A percentile compares a stretch with the other conserved stretches of the same genome.
Conservation (phyloP, 2,329 filamentous ascomycete genomes). For the Hypoxylon sp. region DNA sequence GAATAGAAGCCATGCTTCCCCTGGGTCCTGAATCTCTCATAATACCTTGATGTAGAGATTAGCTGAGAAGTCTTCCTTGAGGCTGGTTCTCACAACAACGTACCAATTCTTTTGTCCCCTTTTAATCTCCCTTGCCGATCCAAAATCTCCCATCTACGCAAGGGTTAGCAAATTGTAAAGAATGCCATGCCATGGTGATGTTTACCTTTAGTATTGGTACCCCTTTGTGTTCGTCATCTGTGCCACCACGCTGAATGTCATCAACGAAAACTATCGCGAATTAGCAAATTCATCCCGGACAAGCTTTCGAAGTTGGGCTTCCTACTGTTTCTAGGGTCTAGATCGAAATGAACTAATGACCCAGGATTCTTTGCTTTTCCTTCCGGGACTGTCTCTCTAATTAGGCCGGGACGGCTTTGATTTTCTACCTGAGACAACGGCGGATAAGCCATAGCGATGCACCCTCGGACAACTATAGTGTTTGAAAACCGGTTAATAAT, state of each 20-base stretch:
- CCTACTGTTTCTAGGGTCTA: slow-evolving; percentile 38
- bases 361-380: slow-evolving; percentile 1
- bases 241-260: not conserved
- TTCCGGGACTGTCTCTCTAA: not conserved
- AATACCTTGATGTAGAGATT: not conserved
- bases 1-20: not conserved
- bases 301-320: not conserved
- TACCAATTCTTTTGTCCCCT: not conserved
- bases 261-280: not conserved
- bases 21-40: not conserved
- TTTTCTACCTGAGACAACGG: not conserved
- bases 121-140: not conserved
- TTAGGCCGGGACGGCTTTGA: not conserved
- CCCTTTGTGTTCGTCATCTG: not conserved
- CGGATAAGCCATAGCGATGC: not conserved
- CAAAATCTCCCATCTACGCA: not conserved
- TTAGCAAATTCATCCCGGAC: not conserved
- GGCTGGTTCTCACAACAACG: not conserved
- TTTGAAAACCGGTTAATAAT: not conserved
- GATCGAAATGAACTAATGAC: slow-evolving; percentile 43
- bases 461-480: not conserved
- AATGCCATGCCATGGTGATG: not conserved
- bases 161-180: not conserved
- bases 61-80: not conserved
- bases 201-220: not conserved